Percentiles rank a stretch among this genome's conserved stretches.
Conservation (phyloP, 805 yeast genomes). For the Pichia cabralensis region DNA sequence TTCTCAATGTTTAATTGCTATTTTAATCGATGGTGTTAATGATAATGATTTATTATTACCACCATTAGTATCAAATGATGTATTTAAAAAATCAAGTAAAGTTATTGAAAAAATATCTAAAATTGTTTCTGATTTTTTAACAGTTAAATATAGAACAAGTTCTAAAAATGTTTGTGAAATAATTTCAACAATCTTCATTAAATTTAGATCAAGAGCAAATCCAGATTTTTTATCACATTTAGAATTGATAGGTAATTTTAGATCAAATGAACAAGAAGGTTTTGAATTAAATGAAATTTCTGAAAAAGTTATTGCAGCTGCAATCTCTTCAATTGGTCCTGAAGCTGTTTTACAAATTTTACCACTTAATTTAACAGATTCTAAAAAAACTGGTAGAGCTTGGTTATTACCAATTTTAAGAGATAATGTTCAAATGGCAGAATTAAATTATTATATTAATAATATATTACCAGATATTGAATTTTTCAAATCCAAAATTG, state of each 20-base stretch:
- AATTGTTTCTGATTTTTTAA: conserved; percentile 43
- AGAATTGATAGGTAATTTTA: conserved; percentile 73
- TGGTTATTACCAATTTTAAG: conserved; percentile 90
- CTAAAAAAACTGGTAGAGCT: conserved; percentile 73
- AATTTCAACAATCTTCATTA: conserved; percentile 49
- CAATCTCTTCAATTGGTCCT: conserved; percentile 78
- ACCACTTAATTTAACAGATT: conserved; percentile 68
- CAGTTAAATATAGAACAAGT: conserved; percentile 67
- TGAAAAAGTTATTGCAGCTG: conserved; percentile 71
- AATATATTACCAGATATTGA: conserved; percentile 58
- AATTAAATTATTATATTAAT: conserved; percentile 49
- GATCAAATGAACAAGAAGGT: conserved; percentile 64
- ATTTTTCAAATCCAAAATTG: conserved; percentile 41
- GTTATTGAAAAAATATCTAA: conserved; percentile 42
- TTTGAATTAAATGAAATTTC: conserved; percentile 64
- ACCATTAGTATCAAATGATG: conserved; percentile 35
- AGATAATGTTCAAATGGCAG: conserved; percentile 71
- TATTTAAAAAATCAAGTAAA: conserved; percentile 48
- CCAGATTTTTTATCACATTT: conserved; percentile 63
- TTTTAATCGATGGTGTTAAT: conserved; percentile 57
- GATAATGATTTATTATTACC: conserved; percentile 50
- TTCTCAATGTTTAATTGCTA: conserved; percentile 77
- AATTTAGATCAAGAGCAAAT: conserved; percentile 54
- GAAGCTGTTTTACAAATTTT: conserved; percentile 62
- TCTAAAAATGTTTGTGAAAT: conserved; percentile 67